Evolutionary conservation across 2,329 filamentous ascomycete genomes (phyloP).

Genomic region (Monosporascus sp.): DNA sequence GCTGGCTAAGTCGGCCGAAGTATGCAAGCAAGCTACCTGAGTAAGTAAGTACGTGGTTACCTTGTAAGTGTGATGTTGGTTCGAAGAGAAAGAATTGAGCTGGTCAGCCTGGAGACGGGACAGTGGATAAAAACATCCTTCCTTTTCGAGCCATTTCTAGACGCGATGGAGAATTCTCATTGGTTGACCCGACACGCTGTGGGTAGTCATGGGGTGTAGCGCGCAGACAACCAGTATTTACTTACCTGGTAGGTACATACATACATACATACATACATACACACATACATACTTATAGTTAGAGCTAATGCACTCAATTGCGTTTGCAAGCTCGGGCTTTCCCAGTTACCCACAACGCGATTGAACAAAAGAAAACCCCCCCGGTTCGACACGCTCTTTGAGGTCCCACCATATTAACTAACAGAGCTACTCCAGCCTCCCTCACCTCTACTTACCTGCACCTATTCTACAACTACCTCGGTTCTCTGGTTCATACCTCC

Average conservation of each 20-base stretch:
- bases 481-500: slow-evolving; percentile 2
- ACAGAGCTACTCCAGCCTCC: background rate
- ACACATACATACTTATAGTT: no score
- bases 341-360: background rate
- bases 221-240: background rate
- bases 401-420: background rate
- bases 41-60: no score
- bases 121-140: slow-evolving; percentile 26
- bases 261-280: no score
- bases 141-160: slow-evolving; percentile 18
- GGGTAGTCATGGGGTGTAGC: background rate
- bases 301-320: no score
- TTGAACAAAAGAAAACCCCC: background rate
- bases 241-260: no score
- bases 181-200: slow-evolving; percentile 13
- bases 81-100: slow-evolving; percentile 7
- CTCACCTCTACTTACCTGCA: background rate
- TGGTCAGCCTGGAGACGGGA: slow-evolving; percentile 21
- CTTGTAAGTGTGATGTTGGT: background rate
- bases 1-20: no score
- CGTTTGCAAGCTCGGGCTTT: no score
- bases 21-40: background rate
- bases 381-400: background rate
- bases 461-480: background rate
- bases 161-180: slow-evolving; percentile 16